Conservation (phyloP, 2,329 filamentous ascomycete genomes). For the Alternaria sp. region DNA sequence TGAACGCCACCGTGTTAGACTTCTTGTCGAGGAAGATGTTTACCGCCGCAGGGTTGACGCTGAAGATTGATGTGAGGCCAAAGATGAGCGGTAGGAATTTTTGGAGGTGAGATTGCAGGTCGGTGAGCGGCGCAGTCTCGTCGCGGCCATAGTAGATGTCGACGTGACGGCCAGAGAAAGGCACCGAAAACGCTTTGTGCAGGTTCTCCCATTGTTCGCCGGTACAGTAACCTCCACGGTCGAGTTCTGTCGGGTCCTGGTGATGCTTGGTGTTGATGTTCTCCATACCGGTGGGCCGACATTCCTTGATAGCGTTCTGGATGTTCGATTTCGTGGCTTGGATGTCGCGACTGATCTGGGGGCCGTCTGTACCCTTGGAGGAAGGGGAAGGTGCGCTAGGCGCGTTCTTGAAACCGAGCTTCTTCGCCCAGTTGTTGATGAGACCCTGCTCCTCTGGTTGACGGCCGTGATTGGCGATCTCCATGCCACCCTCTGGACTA, state of each 20-base stretch:
- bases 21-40: constrained; percentile 87
- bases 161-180: constrained; percentile 41
- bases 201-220: constrained; percentile 48
- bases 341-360: constrained; percentile 45
- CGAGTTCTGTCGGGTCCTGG: constrained; percentile 47
- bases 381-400: constrained; percentile 13
- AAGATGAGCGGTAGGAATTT: constrained; percentile 46
- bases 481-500: constrained; percentile 42
- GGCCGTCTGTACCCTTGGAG: constrained; percentile 32
- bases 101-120: constrained; percentile 33
- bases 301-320: constrained; percentile 47
- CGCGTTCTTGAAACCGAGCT: constrained; percentile 44
- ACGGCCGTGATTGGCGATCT: constrained; percentile 32
- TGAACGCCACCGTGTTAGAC: constrained; percentile 90
- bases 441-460: constrained; percentile 33
- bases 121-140: constrained; percentile 33
- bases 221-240: constrained; percentile 48
- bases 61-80: constrained; percentile 60
- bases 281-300: constrained; percentile 41
- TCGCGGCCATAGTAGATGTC: constrained; percentile 46
- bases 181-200: constrained; percentile 45
- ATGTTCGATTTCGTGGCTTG: constrained; percentile 46
- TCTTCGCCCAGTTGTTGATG: constrained; percentile 48
- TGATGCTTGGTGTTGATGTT: constrained; percentile 45
- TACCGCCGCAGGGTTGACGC: constrained; percentile 69